Base-by-base conservation (phyloP, 805 yeast genomes). In the Metschnikowia drakensbergensis region DNA sequence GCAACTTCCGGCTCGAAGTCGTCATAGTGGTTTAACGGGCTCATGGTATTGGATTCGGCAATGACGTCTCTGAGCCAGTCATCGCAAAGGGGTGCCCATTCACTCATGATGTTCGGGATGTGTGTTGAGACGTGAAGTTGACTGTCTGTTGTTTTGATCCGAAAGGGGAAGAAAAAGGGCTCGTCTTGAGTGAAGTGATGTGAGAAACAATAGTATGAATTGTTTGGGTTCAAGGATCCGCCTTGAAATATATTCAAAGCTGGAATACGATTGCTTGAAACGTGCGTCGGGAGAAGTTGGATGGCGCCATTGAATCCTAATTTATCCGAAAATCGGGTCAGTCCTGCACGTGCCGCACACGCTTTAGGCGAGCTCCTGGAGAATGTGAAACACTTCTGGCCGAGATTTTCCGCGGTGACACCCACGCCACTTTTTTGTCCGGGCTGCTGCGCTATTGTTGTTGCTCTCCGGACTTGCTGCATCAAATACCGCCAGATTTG, bases 281-380 rank as follows among this genome's bases (percentile, higher is more conserved):
- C 27, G 43, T 11, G 28, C 34, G 17, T 27, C 35, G 35, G 34
- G 4, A 33, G 23, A 31, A 13, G 8, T 7, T 17, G 26, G 17
- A 42, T 42, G 45, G 45, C 45, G 45, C 45, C 45, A 42, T 42
- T 29, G 17, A 10, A 5, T 23, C 9, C 45, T 40, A 13, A 33
- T 22, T 25, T 10, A 42, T n/a, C 42, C 22, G 10, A 29, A 40
- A 40, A 40, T 42, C 31, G 37, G 45, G 45, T 42, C 45, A 33
- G 37, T 34, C 10, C 17, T 42, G 45, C 45, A 37, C 33, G 37
- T 33, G 45, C 45, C 45, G 45, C 45, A 30, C 35, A 30, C 45
- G 25, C 6, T 13, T 23, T 37, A 7, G n/a, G 30, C 9, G 9
- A 13, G 25, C 6, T 13, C 25, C 36, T n/a, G n/a, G 17, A 33